These are phyloP conservation scores for Xerophyta viscosa DNA, from an alignment of 106 monocot species.

Conservation along the genomic window DNA sequence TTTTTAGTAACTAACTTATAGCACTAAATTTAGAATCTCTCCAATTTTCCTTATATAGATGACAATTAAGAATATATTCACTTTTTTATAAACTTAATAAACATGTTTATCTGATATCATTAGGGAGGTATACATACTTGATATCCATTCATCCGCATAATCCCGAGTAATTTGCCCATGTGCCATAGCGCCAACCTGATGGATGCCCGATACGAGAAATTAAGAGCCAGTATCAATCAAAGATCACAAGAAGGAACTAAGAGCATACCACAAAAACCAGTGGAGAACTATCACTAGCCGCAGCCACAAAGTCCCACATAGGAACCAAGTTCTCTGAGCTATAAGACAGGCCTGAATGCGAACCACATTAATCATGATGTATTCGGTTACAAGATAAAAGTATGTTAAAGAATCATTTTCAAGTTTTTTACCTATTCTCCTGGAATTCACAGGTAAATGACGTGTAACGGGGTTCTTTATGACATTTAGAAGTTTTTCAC, in stretches of 20 bases:
- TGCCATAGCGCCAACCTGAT: conserved; percentile 92
- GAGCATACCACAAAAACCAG: conserved; percentile 86
- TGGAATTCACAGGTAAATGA: conserved; percentile 73
- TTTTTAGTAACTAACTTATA: too few relatives aligned
- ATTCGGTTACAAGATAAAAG: neutral
- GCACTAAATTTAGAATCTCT: too few relatives aligned
- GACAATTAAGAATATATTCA: too few relatives aligned
- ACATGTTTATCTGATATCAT: neutral
- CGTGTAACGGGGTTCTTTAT: conserved; percentile 88
- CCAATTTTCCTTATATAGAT: too few relatives aligned
- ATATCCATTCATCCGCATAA: conserved; percentile 74
- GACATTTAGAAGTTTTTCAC: conserved; percentile 89
- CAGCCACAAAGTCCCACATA: conserved; percentile 62
- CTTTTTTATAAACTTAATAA: neutral
- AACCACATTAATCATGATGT: conserved; percentile 3
- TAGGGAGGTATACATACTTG: conserved; percentile 26
- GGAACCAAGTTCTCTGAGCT: conserved; percentile 76
- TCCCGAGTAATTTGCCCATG: conserved; percentile 82
- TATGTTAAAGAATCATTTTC: neutral
- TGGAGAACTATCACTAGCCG: conserved; percentile 46
- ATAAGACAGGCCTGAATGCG: conserved; percentile 61
- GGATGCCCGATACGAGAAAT: neutral
- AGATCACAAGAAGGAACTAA: neutral
- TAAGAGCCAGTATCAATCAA: neutral
- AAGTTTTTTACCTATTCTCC: conserved; percentile 64